Evolutionary conservation across 345 rosid species (phyloP).

Genomic region (Corchorus capsularis): DNA sequence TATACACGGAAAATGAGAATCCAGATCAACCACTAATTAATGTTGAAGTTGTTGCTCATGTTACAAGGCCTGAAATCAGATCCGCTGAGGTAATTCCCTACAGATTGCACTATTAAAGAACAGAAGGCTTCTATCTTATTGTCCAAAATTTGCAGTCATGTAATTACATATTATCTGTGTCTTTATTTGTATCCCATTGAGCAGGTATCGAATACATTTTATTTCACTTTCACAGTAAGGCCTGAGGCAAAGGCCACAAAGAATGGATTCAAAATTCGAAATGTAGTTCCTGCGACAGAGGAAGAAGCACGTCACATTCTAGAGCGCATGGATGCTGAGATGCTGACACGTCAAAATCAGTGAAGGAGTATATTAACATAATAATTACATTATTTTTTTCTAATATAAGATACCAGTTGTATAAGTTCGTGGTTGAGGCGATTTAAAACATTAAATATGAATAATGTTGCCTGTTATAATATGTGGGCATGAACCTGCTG

Average conservation of each 20-base stretch:
- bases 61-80: conserved; percentile 88
- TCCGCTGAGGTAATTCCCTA: conserved; percentile 68
- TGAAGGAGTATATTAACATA: conserved; percentile 40
- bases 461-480: conserved; percentile 39
- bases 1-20: conserved; percentile 70
- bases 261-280: conserved; percentile 65
- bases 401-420: background rate
- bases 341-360: conserved; percentile 53
- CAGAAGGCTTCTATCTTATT: background rate
- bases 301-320: conserved; percentile 80
- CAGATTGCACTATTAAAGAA: conserved; percentile 2
- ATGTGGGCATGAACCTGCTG: background rate
- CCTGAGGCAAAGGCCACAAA: conserved; percentile 67
- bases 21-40: conserved; percentile 69
- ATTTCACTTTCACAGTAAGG: conserved; percentile 84
- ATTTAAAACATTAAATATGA: conserved; percentile 8
- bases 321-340: conserved; percentile 85
- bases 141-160: background rate
- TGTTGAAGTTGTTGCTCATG: conserved; percentile 96
- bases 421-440: too few relatives aligned
- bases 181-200: conserved; percentile 44
- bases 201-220: conserved; percentile 88
- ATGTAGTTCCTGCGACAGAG: conserved; percentile 86
- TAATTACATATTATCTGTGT: background rate
- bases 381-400: background rate